Percentiles rank a stretch among this genome's conserved stretches.
These are phyloP conservation scores for Kregervanrija fluxuum DNA, from an alignment of 805 yeast genomes.

Conservation along the genomic window DNA sequence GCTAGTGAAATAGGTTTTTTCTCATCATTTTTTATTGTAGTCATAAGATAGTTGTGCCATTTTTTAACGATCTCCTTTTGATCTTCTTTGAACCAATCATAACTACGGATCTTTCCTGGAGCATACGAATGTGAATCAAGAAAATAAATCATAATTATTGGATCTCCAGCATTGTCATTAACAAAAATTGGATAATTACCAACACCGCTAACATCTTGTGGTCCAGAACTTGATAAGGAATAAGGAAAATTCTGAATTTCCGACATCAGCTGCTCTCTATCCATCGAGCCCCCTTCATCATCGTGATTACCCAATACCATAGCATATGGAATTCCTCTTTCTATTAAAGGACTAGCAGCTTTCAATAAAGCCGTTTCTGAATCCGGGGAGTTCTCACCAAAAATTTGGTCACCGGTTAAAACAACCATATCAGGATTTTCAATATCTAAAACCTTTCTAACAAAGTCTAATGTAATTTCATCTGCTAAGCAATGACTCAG, in stretches of 20 bases:
- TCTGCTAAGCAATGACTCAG: constrained; percentile 68
- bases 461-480: constrained; percentile 53
- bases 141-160: constrained; percentile 59
- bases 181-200: constrained; percentile 71
- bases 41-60: constrained; percentile 3
- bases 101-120: constrained; percentile 66
- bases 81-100: constrained; percentile 64
- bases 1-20: constrained; percentile 66
- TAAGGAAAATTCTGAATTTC: constrained; percentile 56
- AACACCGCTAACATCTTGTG: constrained; percentile 63
- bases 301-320: constrained; percentile 91
- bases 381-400: constrained; percentile 75
- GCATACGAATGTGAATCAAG: constrained; percentile 81
- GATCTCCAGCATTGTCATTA: constrained; percentile 25
- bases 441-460: constrained; percentile 54
- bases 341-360: constrained; percentile 61
- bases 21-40: constrained; percentile 8
- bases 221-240: constrained; percentile 56
- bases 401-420: constrained; percentile 86
- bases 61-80: constrained; percentile 16
- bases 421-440: constrained; percentile 85
- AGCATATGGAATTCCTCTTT: constrained; percentile 72
- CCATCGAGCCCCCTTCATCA: constrained; percentile 76
- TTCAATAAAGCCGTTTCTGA: constrained; percentile 77
- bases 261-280: constrained; percentile 53